Evolutionary conservation across 768 basidiomycete species (phyloP).

Genomic region (Auricularia cornea): DNA sequence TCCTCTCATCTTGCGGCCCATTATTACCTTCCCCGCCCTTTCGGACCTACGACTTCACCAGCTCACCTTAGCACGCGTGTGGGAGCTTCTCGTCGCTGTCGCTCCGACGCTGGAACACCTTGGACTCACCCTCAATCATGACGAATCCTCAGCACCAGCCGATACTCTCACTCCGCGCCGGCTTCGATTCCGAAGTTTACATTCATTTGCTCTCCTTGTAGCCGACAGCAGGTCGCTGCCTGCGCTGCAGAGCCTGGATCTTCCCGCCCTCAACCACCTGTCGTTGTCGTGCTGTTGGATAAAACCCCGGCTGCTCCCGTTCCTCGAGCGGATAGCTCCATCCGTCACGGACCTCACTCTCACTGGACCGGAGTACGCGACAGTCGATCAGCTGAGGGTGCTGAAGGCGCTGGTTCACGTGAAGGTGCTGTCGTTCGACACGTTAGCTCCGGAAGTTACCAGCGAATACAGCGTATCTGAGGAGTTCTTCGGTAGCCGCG

Average conservation of each 20-base stretch:
- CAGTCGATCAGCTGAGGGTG: not conserved
- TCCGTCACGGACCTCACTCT: not conserved
- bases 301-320: not conserved
- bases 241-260: not conserved
- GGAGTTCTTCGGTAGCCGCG: too few species aligned
- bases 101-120: not conserved
- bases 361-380: not conserved
- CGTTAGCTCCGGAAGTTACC: too few species aligned
- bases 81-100: not conserved
- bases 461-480: too few species aligned
- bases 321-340: not conserved
- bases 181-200: not conserved
- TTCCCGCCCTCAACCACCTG: not conserved
- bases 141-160: not conserved
- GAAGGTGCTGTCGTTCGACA: too few species aligned
- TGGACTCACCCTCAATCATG: not conserved
- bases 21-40: not conserved
- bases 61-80: not conserved
- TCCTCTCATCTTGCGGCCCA: not conserved
- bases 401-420: too few species aligned
- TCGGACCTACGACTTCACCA: not conserved
- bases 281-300: not conserved
- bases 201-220: not conserved
- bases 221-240: not conserved
- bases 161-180: not conserved